These are phyloP conservation scores for Lagenaria siceraria DNA, from an alignment of 306 rosid species.

Conservation along the genomic window DNA sequence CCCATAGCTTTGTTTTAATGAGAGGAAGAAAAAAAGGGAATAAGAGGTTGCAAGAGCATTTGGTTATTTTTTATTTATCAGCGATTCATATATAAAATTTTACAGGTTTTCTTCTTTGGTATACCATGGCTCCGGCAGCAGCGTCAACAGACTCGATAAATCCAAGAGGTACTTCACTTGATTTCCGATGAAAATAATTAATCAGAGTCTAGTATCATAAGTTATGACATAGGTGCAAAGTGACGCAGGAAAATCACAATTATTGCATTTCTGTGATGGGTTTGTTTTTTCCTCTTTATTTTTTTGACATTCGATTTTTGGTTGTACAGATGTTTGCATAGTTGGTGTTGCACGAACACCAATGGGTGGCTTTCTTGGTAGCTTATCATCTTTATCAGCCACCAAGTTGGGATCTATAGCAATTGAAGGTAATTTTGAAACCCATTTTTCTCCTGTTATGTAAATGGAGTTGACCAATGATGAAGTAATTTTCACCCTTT, in stretches of 20 bases:
- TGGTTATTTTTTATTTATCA: not conserved
- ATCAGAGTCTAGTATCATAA: not conserved
- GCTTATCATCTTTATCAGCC: conserved; percentile 73
- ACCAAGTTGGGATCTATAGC: conserved; percentile 89
- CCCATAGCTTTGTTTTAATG: not conserved
- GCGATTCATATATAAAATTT: not conserved
- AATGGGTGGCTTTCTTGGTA: conserved; percentile 89
- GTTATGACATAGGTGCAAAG: not conserved
- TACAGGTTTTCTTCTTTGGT: not conserved
- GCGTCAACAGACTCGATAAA: conserved; percentile 56
- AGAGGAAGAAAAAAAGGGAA: not conserved
- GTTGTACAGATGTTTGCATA: conserved; percentile 72
- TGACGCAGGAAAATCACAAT: not conserved
- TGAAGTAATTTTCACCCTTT: not conserved
- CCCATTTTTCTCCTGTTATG: not conserved
- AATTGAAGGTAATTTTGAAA: conserved; percentile 49
- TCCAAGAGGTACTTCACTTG: conserved; percentile 53
- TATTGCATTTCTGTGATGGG: not conserved
- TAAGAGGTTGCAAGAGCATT: not conserved
- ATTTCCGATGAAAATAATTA: not conserved
- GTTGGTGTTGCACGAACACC: conserved; percentile 99
- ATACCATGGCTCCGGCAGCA: conserved; percentile 45
- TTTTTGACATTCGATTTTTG: not conserved
- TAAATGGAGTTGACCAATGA: not conserved
- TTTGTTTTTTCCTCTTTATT: not conserved